Base-by-base conservation (phyloP, 805 yeast genomes). In the Cyberlindnera maritima region DNA sequence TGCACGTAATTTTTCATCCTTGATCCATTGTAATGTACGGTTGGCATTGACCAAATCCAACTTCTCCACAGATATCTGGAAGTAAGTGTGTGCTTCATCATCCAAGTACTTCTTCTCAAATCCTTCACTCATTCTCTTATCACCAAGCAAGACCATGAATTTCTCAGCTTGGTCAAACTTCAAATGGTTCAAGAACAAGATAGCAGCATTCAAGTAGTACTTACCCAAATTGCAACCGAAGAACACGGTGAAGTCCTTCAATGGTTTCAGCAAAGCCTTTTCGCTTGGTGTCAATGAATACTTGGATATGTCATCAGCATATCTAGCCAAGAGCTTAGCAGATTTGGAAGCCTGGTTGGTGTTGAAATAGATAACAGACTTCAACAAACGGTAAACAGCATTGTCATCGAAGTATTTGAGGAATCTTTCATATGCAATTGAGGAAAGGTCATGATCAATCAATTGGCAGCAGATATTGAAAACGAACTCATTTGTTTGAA, bases 141-240 rank as follows among this genome's bases (percentile, higher is more conserved):
- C 47, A 15, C 59, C 54, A 3, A 61, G 54, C 15, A 59, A 43
- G 20, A 62, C 59, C 20, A 61, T 61, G 33, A 76, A 62, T 48
- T 63, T 60, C 29, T 73, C 59, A 0, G 80, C 75, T 14, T 59
- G 52, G 14, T 56, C 49, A 46, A 65, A 67, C 4, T 55, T 50
- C 2, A 58, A 55, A 25, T 57, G 52, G 19, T 65, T 58, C 36
- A 66, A 61, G 52, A 73, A 74, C 36, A 74, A 32, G 4, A 62
- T 55, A 10, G 77, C 57, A 32, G 72, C 50, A 32, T 68, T 70
- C 39, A 65, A 61, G 53, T 64, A 72, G 50, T 67, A 75, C 39
- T 63, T 67, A 14, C 67, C 56, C 31, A 64, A 47, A 6, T 71
- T 62, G 2, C 59, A 42, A 8, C 64, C 60, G 37, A 67, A 63